Evolutionary conservation across 331 rosid species (phyloP).

Genomic region (Dryas integrifolia): DNA sequence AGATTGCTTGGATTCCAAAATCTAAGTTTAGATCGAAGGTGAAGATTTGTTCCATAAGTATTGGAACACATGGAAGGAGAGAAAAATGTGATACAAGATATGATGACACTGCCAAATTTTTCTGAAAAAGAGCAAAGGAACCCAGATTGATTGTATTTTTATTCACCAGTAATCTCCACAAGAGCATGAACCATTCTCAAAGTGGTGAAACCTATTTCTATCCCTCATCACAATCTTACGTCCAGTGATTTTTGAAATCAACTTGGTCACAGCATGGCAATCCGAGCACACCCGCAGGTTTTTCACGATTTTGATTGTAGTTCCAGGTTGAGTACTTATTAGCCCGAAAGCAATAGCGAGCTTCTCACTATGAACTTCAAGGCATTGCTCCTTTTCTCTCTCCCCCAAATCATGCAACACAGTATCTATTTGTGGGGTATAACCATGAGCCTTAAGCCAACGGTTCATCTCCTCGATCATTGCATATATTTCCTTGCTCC

Average conservation of each 20-base stretch:
- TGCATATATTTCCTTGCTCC: conserved; percentile 55
- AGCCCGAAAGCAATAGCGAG: conserved; percentile 87
- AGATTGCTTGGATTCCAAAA: neutral
- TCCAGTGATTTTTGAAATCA: conserved; percentile 59
- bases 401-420: conserved; percentile 75
- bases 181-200: conserved; percentile 68
- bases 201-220: conserved; percentile 78
- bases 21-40: neutral
- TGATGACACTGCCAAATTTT: no score
- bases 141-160: no score
- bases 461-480: conserved; percentile 64
- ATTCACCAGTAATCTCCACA: conserved; percentile 78
- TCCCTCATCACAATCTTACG: conserved; percentile 76
- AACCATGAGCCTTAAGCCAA: conserved; percentile 62
- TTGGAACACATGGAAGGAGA: neutral
- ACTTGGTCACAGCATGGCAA: conserved; percentile 75
- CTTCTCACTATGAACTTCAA: conserved; percentile 86
- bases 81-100: neutral
- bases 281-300: conserved; percentile 80
- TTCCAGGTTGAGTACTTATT: conserved; percentile 61
- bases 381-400: conserved; percentile 59
- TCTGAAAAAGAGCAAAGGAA: no score
- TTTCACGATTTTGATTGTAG: conserved; percentile 67
- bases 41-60: neutral
- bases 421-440: conserved; percentile 56